Base-by-base conservation (phyloP, 1,284 basidiomycete species). In the Thelephora terrestris region DNA sequence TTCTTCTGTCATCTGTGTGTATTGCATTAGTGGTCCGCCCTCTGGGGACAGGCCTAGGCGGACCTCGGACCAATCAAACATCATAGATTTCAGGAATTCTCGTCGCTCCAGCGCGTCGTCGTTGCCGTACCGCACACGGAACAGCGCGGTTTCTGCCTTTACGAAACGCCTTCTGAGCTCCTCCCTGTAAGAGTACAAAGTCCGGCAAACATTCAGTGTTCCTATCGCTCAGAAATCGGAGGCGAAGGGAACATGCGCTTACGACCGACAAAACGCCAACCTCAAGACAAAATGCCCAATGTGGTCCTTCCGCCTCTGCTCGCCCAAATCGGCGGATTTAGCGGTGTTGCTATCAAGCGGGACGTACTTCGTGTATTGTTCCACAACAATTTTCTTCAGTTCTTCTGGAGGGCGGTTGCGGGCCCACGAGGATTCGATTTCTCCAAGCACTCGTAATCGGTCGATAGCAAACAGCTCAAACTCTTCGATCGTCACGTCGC, bases 231-330 rank as follows among this genome's bases (percentile, higher is more conserved):
- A 14, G 29, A 32, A 32, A 32, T 9, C 2, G 17, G 40, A 23
- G 37, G 6, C 39, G n/a, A 51, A 46, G 34, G 49, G 12, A 52
- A 47, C 25, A 29, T 37, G 9, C 9, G 79, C 91, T 64, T 66
- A 96, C 93, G 90, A 92, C 50, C 91, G 81, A 67, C 93, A 96
- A 66, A 99, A 99, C 2, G 96, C 94, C 36, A 99, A 74, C 40
- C 96, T 73, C 51, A 99, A 73, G 2, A 99, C 91, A 68, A 93
- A 99, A 69, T 99, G 96, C 17, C 92, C 85, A 27, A 97, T 75
- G 61, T 94, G 88, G 64, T 99, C 96, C 56, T 78, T 84, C 61
- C 76, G 76, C 52, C 96, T 74, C 63, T 99, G 81, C 7, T 65
- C 66, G 35, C 90, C 79, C 48, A 72, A 53, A 49, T 78, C 68